Percentiles rank a stretch among this genome's conserved stretches.
These are phyloP conservation scores for Castanea mollissima DNA, from an alignment of 306 rosid species.

Conservation along the genomic window DNA sequence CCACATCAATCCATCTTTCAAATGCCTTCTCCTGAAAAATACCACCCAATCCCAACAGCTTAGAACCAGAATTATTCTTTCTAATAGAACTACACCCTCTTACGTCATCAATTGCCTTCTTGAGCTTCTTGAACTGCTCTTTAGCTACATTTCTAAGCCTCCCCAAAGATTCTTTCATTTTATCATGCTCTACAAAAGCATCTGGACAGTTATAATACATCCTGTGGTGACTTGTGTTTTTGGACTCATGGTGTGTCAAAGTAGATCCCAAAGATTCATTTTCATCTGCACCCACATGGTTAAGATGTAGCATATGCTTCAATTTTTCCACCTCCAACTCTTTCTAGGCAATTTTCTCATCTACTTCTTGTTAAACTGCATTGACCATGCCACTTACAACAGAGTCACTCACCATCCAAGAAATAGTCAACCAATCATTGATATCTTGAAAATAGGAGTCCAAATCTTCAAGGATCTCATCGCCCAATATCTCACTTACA, in stretches of 20 bases:
- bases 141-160: slow-evolving; percentile 37
- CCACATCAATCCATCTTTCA: slow-evolving; percentile 50
- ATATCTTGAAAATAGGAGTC: slow-evolving; percentile 63
- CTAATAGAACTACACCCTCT: slow-evolving; percentile 41
- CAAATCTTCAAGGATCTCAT: slow-evolving; percentile 52
- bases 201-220: slow-evolving; percentile 16
- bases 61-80: slow-evolving; percentile 51
- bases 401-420: slow-evolving; percentile 87
- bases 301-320: slow-evolving; percentile 43
- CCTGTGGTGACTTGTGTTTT: background rate
- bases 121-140: slow-evolving; percentile 58
- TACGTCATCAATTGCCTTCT: slow-evolving; percentile 54
- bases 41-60: slow-evolving; percentile 64
- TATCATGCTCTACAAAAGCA: slow-evolving; percentile 27
- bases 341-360: slow-evolving; percentile 64
- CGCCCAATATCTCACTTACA: slow-evolving; percentile 31
- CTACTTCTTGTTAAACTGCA: slow-evolving; percentile 67
- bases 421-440: slow-evolving; percentile 57
- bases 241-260: slow-evolving; percentile 14
- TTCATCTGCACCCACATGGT: slow-evolving; percentile 34
- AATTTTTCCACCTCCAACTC: slow-evolving; percentile 62
- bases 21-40: slow-evolving; percentile 53
- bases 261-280: slow-evolving; percentile 20
- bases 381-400: slow-evolving; percentile 74
- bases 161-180: slow-evolving; percentile 32